Evolutionary conservation across 2,329 filamentous ascomycete genomes (phyloP).

Genomic region (Cryphonectria parasitica): DNA sequence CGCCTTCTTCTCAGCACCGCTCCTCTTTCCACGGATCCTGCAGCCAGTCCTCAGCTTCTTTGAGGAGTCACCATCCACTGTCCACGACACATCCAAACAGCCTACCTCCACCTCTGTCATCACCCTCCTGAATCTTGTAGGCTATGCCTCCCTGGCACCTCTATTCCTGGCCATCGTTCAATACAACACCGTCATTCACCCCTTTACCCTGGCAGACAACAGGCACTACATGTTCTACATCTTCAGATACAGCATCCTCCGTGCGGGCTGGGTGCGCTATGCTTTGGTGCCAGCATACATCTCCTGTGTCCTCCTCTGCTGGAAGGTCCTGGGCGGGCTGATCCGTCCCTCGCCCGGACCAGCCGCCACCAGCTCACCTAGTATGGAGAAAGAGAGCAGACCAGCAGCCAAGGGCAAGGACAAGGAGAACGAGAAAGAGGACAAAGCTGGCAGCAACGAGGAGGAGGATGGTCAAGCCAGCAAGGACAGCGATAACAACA

Average conservation of each 20-base stretch:
- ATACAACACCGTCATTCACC: conserved; percentile 91
- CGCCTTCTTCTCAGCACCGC: conserved; percentile 83
- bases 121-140: conserved; percentile 41
- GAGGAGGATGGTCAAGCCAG: not conserved
- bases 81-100: not conserved
- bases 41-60: conserved; percentile 37
- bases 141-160: conserved; percentile 20
- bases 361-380: not conserved
- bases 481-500: not conserved
- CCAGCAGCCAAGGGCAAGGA: not conserved
- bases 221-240: conserved; percentile 97
- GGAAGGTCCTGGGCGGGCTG: conserved; percentile 62
- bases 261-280: conserved; percentile 67
- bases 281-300: conserved; percentile 72
- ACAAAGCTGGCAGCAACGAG: not conserved
- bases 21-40: conserved; percentile 62
- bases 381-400: not conserved
- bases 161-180: conserved; percentile 54
- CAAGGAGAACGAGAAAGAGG: not conserved
- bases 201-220: conserved; percentile 95
- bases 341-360: conserved; percentile 22
- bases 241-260: conserved; percentile 80
- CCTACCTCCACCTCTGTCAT: conserved; percentile 32
- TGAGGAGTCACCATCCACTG: not conserved
- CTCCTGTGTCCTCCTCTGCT: conserved; percentile 68